Base-by-base conservation (phyloP, 2,329 filamentous ascomycete genomes). In the Beauveria sp. region DNA sequence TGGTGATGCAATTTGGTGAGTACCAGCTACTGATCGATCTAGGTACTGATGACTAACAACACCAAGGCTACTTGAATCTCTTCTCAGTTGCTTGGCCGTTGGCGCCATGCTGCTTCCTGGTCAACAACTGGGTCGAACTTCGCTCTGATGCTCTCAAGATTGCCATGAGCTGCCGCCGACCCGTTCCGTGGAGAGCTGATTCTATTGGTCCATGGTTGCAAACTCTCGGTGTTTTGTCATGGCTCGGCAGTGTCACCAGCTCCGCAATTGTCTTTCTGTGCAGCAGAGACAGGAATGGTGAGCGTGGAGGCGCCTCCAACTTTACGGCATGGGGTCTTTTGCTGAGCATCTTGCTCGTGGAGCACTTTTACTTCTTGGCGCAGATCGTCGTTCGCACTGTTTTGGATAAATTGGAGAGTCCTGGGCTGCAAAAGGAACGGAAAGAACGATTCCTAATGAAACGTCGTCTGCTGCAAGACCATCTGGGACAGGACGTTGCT, bases 81-180 rank as follows among this genome's bases (percentile, higher is more conserved):
- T 98, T 98, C 74, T 95, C 91, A 0, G 90, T 95, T 2, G 86
- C 96, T 60, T 99, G 95, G 95, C 95, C 95, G 0, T 79, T 98
- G n/a, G 93, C 93, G 0, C 88, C 89, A 2, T 81, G 91, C 61
- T 93, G 89, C 1, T 98, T 98, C 77, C 78, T 98, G 14, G 78
- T 95, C 74, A 98, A 98, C 77, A 96, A 98, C 77, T 98, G 93
- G 92, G 78, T 99, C 62, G 95, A 98, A 72, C 83, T 98, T 45
- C 89, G 95, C 47, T 91, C 91, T 0, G 95, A 99, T 71, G 93
- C 93, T 2, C 83, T 96, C 77, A 99, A 99, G 74, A 96, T 98
- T 68, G 92, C 92, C 61, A 81, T 91, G 53, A 89, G 93, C 73
- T 93, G 91, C 79, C 89, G 93, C 69, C 87, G 95, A 3, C 95